Percentiles rank a stretch among this genome's conserved stretches.
Conservation (phyloP, 2,329 filamentous ascomycete species). For the Diplodia intermedia region DNA sequence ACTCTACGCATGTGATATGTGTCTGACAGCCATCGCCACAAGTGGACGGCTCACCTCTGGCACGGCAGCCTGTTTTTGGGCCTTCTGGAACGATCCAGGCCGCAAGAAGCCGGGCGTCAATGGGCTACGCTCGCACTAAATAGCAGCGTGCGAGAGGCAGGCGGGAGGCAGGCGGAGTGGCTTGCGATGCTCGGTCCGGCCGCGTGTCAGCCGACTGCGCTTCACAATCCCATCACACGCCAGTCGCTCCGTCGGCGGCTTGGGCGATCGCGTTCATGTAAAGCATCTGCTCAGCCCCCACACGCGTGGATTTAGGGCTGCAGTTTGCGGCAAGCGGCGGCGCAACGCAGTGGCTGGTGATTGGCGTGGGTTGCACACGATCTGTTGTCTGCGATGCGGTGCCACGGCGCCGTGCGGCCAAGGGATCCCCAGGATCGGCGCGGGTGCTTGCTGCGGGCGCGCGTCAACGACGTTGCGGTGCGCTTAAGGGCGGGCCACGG, state of each 20-base stretch:
- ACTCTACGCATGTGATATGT: slow-evolving; percentile 28
- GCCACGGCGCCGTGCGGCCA: neutral
- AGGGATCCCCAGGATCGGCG: slow-evolving; percentile 26
- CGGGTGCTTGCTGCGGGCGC: slow-evolving; percentile 12
- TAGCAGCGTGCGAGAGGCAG: neutral
- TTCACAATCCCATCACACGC: slow-evolving; percentile 29
- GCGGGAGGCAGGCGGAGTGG: slow-evolving; percentile 3
- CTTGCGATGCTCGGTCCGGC: slow-evolving; percentile 18
- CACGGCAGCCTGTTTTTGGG: slow-evolving; percentile 1
- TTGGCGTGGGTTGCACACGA: slow-evolving; percentile 19
- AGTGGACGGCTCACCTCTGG: slow-evolving; percentile 1
- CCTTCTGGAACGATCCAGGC: slow-evolving; percentile 12
- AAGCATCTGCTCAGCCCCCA: slow-evolving; percentile 18
- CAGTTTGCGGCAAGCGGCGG: slow-evolving; percentile 10
- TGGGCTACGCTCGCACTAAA: slow-evolving; percentile 28
- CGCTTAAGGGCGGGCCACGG: neutral
- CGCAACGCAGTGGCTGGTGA: neutral
- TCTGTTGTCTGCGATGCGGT: neutral
- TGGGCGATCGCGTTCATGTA: slow-evolving; percentile 2
- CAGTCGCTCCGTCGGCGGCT: neutral
- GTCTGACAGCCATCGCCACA: slow-evolving; percentile 19
- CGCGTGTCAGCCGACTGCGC: slow-evolving; percentile 28
- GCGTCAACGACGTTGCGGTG: slow-evolving; percentile 7
- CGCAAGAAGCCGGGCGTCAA: neutral
- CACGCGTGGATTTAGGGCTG: slow-evolving; percentile 18